Evolutionary conservation across 108 stramenopile species (phyloP), one percentile per base, ranked within the genome.

Genomic region (Seminavis robusta): DNA sequence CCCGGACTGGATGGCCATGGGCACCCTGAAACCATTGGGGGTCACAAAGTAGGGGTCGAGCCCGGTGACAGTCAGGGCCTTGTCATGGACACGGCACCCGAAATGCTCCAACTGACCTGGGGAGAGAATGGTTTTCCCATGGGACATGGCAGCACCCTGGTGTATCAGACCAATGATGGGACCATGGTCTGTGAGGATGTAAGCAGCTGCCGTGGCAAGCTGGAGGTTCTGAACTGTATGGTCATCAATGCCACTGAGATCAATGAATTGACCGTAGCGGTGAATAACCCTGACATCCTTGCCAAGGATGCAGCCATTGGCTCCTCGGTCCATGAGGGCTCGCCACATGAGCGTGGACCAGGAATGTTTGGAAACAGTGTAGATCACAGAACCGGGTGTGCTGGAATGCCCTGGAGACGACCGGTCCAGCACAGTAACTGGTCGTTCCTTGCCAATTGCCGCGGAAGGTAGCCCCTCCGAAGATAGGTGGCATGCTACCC

Each of bases 281-380:
- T 4, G 19, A 24, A 68, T 56, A 4, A 56, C 8, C 13, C 54
- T 33, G 9, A 59, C 13, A 30, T 67, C 60, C 29, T 9, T 11
- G 1, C 72, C 65, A 9, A 42, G 60, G 19, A 73, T 31, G n/a
- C 66, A 54, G 34, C 73, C 73, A 36, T 74, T 74, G 3, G 67
- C 66, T 8, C 73, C 73, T 5, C 73, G 60, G 45, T 74, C 73
- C 16, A 74, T 33, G 11, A 71, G 69, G 16, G 53, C 10, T 8
- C n/a, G n/a, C n/a, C n/a, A n/a, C n/a, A n/a, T n/a, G n/a, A n/a
- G n/a, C n/a, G n/a, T n/a, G n/a, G n/a, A n/a, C n/a, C n/a, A n/a
- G n/a, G n/a, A n/a, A n/a, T n/a, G n/a, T n/a, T n/a, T n/a, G n/a
- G n/a, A n/a, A n/a, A n/a, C n/a, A n/a, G n/a, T n/a, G n/a, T n/a